These are phyloP conservation scores for Nepenthes mirabilis DNA, from an alignment of 148 eudicot species.

Conservation along the genomic window DNA sequence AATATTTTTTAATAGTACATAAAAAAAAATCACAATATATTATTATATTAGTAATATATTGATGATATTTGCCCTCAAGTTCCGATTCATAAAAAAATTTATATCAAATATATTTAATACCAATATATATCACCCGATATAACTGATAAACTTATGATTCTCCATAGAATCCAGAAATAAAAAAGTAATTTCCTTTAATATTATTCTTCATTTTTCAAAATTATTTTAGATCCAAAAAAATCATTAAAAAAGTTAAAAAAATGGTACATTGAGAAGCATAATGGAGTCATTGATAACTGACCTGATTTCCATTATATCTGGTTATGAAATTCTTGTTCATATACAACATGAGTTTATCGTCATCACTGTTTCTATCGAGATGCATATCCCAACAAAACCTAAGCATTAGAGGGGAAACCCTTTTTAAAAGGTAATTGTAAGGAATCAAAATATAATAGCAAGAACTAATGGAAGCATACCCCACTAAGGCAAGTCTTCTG, in stretches of 20 bases:
- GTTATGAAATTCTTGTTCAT: conserved; percentile 57
- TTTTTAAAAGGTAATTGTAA: conserved; percentile 3
- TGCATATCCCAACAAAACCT: conserved; percentile 92
- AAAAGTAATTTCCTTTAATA: too few relatives aligned
- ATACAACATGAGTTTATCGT: conserved; percentile 52
- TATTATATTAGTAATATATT: too few relatives aligned
- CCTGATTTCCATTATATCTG: conserved; percentile 79
- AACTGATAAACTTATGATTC: not conserved
- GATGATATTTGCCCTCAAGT: too few relatives aligned
- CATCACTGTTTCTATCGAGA: conserved; percentile 59
- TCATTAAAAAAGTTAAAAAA: not conserved
- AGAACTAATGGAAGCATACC: conserved; percentile 31
- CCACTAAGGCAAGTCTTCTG: conserved; percentile 84
- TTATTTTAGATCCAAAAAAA: not conserved
- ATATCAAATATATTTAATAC: conserved; percentile 53
- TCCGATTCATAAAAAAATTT: conserved; percentile 32
- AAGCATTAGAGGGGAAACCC: conserved; percentile 1
- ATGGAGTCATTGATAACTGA: conserved; percentile 4
- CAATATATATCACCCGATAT: conserved; percentile 73
- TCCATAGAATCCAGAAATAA: too few relatives aligned
- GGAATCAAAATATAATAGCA: not conserved
- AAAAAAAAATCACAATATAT: too few relatives aligned
- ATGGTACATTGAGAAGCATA: not conserved
- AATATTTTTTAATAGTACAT: too few relatives aligned
- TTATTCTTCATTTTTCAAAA: too few relatives aligned